phyloP scores from a whole-genome alignment of 148 eudicot genomes.

The Camellia granthamiana region DNA sequence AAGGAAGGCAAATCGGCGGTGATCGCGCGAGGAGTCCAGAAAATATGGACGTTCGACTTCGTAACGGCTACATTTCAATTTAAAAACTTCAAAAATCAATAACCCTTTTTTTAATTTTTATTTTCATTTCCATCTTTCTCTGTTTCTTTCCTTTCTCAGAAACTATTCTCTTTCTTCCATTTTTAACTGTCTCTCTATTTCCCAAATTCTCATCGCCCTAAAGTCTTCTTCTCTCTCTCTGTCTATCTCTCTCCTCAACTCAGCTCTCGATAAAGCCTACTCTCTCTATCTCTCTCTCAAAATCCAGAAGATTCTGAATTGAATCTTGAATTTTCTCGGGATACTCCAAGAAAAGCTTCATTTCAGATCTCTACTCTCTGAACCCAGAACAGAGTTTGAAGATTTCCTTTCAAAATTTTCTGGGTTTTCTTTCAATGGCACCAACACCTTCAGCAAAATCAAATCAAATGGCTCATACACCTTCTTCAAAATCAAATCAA shows the following conservation, averaged over 20 bases:
- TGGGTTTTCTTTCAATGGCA: constrained; percentile 18
- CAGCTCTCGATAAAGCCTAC: neutral
- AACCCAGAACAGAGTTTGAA: neutral
- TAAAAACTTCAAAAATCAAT: constrained; percentile 7
- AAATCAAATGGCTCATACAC: constrained; percentile 48
- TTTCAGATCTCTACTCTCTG: neutral
- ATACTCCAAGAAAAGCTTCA: neutral
- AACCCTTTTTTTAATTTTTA: neutral
- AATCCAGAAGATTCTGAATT: neutral
- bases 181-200: neutral
- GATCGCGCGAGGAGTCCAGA: neutral
- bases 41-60: constrained; percentile 12
- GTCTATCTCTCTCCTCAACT: neutral
- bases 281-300: neutral
- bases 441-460: constrained; percentile 19
- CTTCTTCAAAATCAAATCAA: constrained; percentile 54
- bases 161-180: neutral
- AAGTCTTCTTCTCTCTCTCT: neutral
- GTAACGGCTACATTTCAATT: constrained; percentile 22
- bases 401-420: neutral
- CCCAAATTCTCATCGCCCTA: neutral
- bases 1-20: neutral
- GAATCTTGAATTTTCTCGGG: neutral
- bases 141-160: neutral
- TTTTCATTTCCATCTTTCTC: neutral